A percentile compares a stretch with the other conserved stretches of the same genome.
phyloP scores from a whole-genome alignment of 352 stramenopile species.

The Phytopythium boreale region DNA sequence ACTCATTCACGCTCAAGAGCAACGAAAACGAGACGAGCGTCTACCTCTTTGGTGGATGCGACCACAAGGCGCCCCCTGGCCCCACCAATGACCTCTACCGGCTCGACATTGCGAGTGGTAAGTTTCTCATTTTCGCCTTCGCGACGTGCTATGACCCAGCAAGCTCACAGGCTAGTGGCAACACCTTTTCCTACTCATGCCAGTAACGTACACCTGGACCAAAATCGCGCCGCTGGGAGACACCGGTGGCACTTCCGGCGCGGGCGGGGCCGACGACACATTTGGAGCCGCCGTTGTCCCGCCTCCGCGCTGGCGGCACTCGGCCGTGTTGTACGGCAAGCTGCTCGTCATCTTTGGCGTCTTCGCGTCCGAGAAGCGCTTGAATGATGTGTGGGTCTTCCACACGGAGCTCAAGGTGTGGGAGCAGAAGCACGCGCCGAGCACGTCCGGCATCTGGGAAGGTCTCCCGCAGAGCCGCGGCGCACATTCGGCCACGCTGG shows the following conservation, averaged over 20 bases:
- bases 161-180: background rate
- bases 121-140: background rate
- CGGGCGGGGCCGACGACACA: constrained; percentile 2
- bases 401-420: constrained; percentile 92
- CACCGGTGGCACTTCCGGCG: no score
- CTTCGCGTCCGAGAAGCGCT: constrained; percentile 90
- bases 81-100: constrained; percentile 94
- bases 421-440: constrained; percentile 87
- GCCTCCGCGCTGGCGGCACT: constrained; percentile 82
- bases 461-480: constrained; percentile 89
- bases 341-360: constrained; percentile 94
- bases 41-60: constrained; percentile 89
- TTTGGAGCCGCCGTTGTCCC: constrained; percentile 28
- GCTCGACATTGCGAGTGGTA: constrained; percentile 88
- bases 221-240: constrained; percentile 29
- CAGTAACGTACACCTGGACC: constrained; percentile 62
- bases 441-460: constrained; percentile 74
- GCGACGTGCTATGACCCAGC: background rate
- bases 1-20: constrained; percentile 92
- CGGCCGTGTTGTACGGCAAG: constrained; percentile 75
- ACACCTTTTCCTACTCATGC: background rate
- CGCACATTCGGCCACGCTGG: constrained; percentile 87
- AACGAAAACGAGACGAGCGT: constrained; percentile 61
- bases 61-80: constrained; percentile 88
- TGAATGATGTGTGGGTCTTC: constrained; percentile 97